A percentile compares a stretch with the other conserved stretches of the same genome.
These are phyloP conservation scores for Prinsepia uniflora DNA, from an alignment of 306 rosid species.

Conservation along the genomic window DNA sequence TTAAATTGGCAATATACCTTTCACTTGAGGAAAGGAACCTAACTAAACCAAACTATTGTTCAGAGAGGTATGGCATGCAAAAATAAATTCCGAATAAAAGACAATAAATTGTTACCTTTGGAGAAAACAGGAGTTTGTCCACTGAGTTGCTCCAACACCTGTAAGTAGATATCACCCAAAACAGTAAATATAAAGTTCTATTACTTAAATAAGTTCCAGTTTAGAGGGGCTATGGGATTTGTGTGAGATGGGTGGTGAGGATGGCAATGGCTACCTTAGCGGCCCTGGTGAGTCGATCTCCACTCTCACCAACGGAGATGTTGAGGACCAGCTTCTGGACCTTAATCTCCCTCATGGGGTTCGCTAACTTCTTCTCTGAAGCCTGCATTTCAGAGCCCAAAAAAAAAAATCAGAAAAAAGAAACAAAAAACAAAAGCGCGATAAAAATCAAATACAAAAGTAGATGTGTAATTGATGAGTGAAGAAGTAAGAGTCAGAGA, in stretches of 20 bases:
- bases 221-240: neutral
- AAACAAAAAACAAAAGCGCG: neutral
- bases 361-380: constrained; percentile 66
- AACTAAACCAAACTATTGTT: neutral
- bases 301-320: constrained; percentile 80
- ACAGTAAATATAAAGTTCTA: neutral
- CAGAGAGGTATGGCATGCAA: neutral
- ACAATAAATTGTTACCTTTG: constrained; percentile 19
- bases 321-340: constrained; percentile 79
- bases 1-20: neutral
- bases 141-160: constrained; percentile 80
- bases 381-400: constrained; percentile 36
- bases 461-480: neutral
- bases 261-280: constrained; percentile 43
- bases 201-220: neutral
- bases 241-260: neutral
- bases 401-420: neutral
- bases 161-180: neutral
- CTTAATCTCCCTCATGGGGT: constrained; percentile 80
- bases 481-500: neutral
- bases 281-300: constrained; percentile 81
- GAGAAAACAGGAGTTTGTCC: constrained; percentile 79
- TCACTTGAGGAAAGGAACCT: neutral
- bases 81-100: neutral
- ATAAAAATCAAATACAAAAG: neutral